Percentiles rank a stretch among this genome's conserved stretches.
phyloP scores from a whole-genome alignment of 306 rosid genomes.

The Quercus dentata region DNA sequence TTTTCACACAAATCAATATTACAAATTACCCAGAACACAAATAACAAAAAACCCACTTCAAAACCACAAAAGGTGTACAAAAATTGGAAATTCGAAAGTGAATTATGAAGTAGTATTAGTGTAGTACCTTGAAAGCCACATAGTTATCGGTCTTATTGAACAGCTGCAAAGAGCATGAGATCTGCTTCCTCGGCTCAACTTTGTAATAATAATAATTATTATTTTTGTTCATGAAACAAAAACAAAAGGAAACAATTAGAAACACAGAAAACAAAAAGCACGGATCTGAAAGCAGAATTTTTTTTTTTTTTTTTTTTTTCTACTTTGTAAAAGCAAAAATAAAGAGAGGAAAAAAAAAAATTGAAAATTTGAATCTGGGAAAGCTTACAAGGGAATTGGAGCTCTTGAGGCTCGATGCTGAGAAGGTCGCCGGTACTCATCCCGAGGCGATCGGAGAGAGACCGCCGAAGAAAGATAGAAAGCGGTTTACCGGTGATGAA shows the following conservation, averaged over 20 bases:
- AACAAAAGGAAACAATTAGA: constrained; percentile 24
- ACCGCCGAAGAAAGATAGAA: no score
- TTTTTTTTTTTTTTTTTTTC: no score
- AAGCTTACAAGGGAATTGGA: no score
- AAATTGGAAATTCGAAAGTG: constrained; percentile 2
- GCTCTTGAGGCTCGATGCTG: no score
- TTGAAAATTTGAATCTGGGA: no score
- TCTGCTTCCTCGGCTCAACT: constrained; percentile 40
- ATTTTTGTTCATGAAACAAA: neutral
- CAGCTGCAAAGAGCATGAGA: constrained; percentile 79
- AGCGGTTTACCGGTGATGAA: no score
- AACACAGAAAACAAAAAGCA: constrained; percentile 8
- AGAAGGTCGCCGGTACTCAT: no score
- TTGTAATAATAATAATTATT: neutral
- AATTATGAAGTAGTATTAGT: neutral
- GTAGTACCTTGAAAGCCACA: constrained; percentile 75
- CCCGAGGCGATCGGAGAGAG: no score
- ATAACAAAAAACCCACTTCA: neutral
- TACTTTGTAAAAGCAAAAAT: no score
- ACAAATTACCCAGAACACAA: constrained; percentile 6
- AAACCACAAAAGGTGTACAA: neutral
- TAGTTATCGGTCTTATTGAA: constrained; percentile 60
- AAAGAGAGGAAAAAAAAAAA: no score
- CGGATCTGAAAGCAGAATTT: constrained; percentile 28
- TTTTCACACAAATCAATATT: constrained; percentile 31